Evolutionary conservation across 768 basidiomycete species (phyloP), one percentile per base, ranked within the genome.

Genomic region (Collybiopsis confluens): DNA sequence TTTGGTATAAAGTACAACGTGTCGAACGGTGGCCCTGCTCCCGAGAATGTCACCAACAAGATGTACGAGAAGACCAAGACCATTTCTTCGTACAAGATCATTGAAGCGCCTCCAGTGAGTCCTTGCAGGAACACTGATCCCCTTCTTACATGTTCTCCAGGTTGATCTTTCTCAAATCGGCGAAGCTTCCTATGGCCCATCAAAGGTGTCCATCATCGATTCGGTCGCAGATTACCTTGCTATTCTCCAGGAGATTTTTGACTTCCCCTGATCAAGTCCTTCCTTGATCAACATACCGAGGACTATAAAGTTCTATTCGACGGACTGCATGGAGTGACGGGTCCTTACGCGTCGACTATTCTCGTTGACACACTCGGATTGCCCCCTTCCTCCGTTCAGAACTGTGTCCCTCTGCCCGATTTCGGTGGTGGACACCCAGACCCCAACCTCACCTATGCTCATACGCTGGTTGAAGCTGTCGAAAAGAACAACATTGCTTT

Each of bases 1-100:
- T 99, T 98, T 68, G 97, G 97, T 45, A 98, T 99, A 82, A 98
- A 99, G 73, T 99, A 97, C 78, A 99, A 99, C 70, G 89, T 93
- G 45, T 86, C 88, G 36, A 99, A 99, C 62, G 97, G 97, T 56
- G 97, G 97, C 2, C 96, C 97, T 18, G 97, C 97, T 20, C 94
- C 97, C 0, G 97, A 99, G 73, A 84, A 77, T 64, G 86, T 99
- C 55, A 99, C 97, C n/a, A 79, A 99, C 74, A 87, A 85, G 73
- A 98, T 99, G 59, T 96, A 80, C 68, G 92, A 91, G 65, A 86
- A 83, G 70, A 93, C 92, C 52, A 96, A 92, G 80, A 81, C 81
- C 13, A 91, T 98, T 66, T 69, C 76, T 56, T 81, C 71, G 50
- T 99, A 98, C 82, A 93, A 91, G 73, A 68, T 88, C 63, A 78